A percentile compares a stretch with the other conserved stretches of the same genome.
Evolutionary conservation across 257 asterid species (phyloP).

Genomic region (Rehmannia glutinosa): DNA sequence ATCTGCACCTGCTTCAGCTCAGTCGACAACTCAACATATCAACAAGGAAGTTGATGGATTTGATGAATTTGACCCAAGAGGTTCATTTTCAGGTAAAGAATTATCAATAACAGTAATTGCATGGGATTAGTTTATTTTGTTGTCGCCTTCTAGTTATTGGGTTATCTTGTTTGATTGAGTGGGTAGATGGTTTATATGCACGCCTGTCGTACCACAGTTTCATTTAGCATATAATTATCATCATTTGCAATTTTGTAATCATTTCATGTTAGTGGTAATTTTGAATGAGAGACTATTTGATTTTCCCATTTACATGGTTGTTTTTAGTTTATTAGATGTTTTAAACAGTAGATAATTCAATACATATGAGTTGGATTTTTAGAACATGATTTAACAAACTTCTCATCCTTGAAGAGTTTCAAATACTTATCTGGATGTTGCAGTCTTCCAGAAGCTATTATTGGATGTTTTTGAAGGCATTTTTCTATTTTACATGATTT

Average conservation of each 20-base stretch:
- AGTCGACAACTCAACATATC: slow-evolving; percentile 34
- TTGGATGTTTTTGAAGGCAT: background rate
- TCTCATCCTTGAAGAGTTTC: background rate
- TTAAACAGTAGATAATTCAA: background rate
- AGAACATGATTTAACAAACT: background rate
- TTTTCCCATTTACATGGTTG: background rate
- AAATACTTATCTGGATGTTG: background rate
- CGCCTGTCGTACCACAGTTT: background rate
- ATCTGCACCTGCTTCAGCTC: slow-evolving; percentile 39
- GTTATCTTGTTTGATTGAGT: background rate
- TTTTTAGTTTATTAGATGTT: background rate
- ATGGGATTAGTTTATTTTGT: slow-evolving; percentile 2
- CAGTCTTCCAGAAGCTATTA: background rate
- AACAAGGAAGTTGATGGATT: slow-evolving; percentile 53
- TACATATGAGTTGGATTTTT: background rate
- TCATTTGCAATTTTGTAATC: background rate
- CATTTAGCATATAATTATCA: background rate
- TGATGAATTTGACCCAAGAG: slow-evolving; percentile 96
- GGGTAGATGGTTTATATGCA: slow-evolving; percentile 4
- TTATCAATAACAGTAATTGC: background rate
- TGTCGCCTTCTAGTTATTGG: background rate
- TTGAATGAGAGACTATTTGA: background rate
- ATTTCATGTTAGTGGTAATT: background rate
- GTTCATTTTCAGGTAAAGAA: slow-evolving; percentile 67
- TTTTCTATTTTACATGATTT: background rate